Conservation (phyloP, 345 rosid genomes). For the Euphorbia tirucalli region DNA sequence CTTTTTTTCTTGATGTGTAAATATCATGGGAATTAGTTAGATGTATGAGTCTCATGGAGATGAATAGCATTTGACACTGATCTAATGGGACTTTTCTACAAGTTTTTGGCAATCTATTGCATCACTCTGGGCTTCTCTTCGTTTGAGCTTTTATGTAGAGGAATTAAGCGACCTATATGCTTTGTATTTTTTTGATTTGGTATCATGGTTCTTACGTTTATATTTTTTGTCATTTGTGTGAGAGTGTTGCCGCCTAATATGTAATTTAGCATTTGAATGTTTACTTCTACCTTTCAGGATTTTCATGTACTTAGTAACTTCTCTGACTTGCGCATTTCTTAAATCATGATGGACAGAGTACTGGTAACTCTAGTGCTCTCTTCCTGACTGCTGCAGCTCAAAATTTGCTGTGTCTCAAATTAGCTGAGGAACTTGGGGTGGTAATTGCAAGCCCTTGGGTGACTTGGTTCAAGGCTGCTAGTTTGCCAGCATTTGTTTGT, state of each 20-base stretch:
- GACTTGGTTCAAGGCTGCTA: constrained; percentile 93
- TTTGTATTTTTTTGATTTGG: background rate
- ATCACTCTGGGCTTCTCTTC: background rate
- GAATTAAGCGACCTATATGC: background rate
- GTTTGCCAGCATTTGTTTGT: constrained; percentile 71
- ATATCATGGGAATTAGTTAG: background rate
- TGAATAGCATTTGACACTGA: background rate
- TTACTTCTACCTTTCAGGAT: background rate
- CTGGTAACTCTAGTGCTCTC: constrained; percentile 90
- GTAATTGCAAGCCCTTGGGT: constrained; percentile 80
- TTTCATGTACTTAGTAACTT: constrained; percentile 7
- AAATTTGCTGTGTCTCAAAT: constrained; percentile 84
- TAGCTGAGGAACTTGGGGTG: constrained; percentile 95
- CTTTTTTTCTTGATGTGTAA: background rate
- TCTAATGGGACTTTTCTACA: background rate
- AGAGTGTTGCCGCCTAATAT: background rate
- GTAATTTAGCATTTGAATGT: background rate
- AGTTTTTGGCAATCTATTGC: background rate
- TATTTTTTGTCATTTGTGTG: background rate
- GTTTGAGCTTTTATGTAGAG: background rate
- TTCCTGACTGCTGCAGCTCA: constrained; percentile 98
- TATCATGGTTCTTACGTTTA: background rate
- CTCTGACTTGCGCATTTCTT: constrained; percentile 23
- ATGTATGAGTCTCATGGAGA: constrained; percentile 2
- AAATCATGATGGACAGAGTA: constrained; percentile 53